phyloP scores from a whole-genome alignment of 257 asterid species.

The Handroanthus guayacan region DNA sequence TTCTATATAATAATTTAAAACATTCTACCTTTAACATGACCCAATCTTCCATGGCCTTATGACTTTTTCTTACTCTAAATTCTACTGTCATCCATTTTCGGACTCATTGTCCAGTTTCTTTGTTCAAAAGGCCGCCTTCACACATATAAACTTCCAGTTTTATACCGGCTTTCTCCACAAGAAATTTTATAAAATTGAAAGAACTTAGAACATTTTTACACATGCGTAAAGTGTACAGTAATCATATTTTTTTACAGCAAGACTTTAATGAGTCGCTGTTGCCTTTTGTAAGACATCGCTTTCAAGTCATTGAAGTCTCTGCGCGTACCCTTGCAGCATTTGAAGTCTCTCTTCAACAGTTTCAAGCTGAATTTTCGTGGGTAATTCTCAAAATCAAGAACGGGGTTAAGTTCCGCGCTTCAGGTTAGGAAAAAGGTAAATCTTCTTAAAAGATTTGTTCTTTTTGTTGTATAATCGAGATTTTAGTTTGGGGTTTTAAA shows the following conservation, averaged over 20 bases:
- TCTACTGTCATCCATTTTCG: not conserved
- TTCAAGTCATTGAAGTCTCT: not conserved
- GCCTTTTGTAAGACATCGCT: slow-evolving; percentile 35
- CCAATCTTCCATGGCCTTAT: not conserved
- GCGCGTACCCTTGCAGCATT: slow-evolving; percentile 10
- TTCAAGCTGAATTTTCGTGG: slow-evolving; percentile 32
- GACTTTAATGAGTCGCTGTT: slow-evolving; percentile 23
- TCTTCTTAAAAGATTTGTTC: not conserved
- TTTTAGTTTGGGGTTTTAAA: not conserved
- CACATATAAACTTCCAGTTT: slow-evolving; percentile 32
- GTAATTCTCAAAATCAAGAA: slow-evolving; percentile 27
- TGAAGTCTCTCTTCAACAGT: slow-evolving; percentile 15
- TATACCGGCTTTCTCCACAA: not conserved
- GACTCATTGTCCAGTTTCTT: slow-evolving; percentile 12
- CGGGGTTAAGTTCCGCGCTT: not conserved
- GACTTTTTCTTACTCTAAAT: slow-evolving; percentile 29
- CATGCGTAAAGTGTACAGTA: not conserved
- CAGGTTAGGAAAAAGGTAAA: slow-evolving; percentile 31
- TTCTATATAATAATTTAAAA: not conserved
- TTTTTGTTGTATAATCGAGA: not conserved
- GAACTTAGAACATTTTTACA: not conserved
- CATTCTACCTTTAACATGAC: slow-evolving; percentile 7
- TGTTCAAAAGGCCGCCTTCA: slow-evolving; percentile 43
- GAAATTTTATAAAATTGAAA: not conserved
- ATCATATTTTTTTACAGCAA: not conserved